A percentile compares a stretch with the other conserved stretches of the same genome.
These are phyloP conservation scores for Candida hispaniensis DNA, from an alignment of 805 yeast genomes.

Conservation along the genomic window DNA sequence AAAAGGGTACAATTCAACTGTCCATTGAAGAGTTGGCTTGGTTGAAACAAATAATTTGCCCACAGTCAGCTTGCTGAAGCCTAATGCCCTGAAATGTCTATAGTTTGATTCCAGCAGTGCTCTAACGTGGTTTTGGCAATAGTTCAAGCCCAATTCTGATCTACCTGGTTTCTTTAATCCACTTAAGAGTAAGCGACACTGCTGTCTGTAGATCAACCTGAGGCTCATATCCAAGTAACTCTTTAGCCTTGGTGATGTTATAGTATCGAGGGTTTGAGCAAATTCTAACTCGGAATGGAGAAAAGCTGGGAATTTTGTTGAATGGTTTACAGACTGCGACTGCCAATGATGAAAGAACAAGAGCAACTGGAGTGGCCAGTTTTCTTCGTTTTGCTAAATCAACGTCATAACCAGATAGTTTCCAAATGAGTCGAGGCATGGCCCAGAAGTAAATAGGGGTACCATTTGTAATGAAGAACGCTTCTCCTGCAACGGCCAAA, in stretches of 20 bases:
- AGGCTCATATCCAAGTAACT: slow-evolving; percentile 68
- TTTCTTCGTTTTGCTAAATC: slow-evolving; percentile 42
- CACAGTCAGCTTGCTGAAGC: too few species aligned
- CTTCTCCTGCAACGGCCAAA: slow-evolving; percentile 60
- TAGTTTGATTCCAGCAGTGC: too few species aligned
- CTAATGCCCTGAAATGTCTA: too few species aligned
- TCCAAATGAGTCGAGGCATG: slow-evolving; percentile 92
- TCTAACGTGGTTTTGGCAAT: too few species aligned
- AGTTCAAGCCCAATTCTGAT: too few species aligned
- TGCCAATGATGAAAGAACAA: slow-evolving; percentile 71
- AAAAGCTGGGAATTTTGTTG: slow-evolving; percentile 84
- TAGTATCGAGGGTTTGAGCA: slow-evolving; percentile 93
- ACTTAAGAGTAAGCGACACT: slow-evolving; percentile 11
- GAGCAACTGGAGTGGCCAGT: slow-evolving; percentile 46
- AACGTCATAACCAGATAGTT: slow-evolving; percentile 75
- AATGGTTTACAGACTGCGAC: slow-evolving; percentile 56
- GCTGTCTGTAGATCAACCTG: slow-evolving; percentile 20
- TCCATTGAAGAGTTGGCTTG: too few species aligned
- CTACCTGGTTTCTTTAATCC: slow-evolving; percentile 15
- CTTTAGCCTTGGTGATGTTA: slow-evolving; percentile 79
- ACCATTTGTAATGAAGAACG: slow-evolving; percentile 86
- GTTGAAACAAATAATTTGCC: too few species aligned
- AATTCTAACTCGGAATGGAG: slow-evolving; percentile 87
- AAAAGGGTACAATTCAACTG: too few species aligned
- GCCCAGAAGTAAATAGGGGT: slow-evolving; percentile 96